Conservation (phyloP, 495 filamentous ascomycete species). For the Peziza echinospora region DNA sequence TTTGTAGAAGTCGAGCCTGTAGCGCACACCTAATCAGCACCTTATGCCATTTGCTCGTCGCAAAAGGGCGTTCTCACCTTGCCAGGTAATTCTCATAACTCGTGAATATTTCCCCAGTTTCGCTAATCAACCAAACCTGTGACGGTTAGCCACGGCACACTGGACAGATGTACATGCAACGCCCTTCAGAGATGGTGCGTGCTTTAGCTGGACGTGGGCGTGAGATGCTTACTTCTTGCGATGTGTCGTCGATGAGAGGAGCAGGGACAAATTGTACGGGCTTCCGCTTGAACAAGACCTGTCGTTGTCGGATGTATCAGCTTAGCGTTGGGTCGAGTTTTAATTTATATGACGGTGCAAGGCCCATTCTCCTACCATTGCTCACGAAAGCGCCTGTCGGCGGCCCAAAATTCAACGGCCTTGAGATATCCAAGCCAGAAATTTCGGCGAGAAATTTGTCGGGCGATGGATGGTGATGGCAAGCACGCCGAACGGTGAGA, state of each 20-base stretch:
- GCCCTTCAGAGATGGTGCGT: slow-evolving; percentile 38
- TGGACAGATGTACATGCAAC: not conserved
- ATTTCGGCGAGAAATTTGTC: not conserved
- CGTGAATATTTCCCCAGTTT: slow-evolving; percentile 76
- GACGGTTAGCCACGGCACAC: slow-evolving; percentile 2
- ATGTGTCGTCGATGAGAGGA: slow-evolving; percentile 38
- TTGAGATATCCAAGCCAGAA: not conserved
- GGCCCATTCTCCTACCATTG: not conserved
- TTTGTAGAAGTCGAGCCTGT: slow-evolving; percentile 79
- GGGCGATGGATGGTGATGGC: not conserved
- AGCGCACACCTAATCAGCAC: too few relatives aligned
- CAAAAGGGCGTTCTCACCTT: slow-evolving; percentile 30
- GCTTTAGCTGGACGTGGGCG: slow-evolving; percentile 34
- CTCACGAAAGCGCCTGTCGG: slow-evolving; percentile 2
- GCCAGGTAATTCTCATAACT: slow-evolving; percentile 75
- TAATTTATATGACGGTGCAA: not conserved
- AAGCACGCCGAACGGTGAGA: too few relatives aligned
- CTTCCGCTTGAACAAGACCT: slow-evolving; percentile 95
- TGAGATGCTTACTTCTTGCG: slow-evolving; percentile 14
- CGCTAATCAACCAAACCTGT: slow-evolving; percentile 76
- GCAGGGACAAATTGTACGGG: slow-evolving; percentile 63
- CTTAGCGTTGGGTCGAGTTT: slow-evolving; percentile 16
- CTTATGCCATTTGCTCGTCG: slow-evolving; percentile 16
- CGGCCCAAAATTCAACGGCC: slow-evolving; percentile 6
- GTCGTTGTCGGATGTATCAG: slow-evolving; percentile 3